Evolutionary conservation across 2,329 filamentous ascomycete genomes (phyloP).

Genomic region (Fusarium odoratissimum): DNA sequence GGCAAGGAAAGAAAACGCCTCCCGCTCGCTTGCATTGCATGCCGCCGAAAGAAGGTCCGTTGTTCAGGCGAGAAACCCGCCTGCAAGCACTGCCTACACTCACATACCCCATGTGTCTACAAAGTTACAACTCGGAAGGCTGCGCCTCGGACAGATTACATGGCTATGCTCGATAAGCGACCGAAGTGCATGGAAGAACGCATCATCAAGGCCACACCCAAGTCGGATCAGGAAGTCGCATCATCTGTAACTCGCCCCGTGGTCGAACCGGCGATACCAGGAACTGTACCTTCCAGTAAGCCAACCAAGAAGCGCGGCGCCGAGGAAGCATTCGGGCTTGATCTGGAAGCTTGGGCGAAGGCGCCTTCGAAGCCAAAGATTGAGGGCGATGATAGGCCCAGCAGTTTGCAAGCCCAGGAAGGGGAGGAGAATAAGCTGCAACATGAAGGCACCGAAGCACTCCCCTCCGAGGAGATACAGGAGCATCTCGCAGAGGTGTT

Average conservation of each 20-base stretch:
- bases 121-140: constrained; percentile 96
- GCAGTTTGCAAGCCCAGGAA: constrained; percentile 69
- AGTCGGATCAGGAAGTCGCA: constrained; percentile 78
- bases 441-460: constrained; percentile 83
- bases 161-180: constrained; percentile 98
- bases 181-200: constrained; percentile 95
- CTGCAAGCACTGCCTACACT: constrained; percentile 94
- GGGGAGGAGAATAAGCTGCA: constrained; percentile 81
- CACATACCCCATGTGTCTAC: constrained; percentile 94
- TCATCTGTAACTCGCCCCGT: constrained; percentile 79
- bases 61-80: constrained; percentile 98
- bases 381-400: constrained; percentile 57
- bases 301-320: constrained; percentile 83
- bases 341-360: constrained; percentile 84
- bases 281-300: constrained; percentile 58
- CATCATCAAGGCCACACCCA: constrained; percentile 94
- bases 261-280: constrained; percentile 80
- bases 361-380: constrained; percentile 63
- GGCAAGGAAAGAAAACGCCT: constrained; percentile 95
- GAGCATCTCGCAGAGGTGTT: constrained; percentile 94
- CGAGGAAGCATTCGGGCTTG: constrained; percentile 86
- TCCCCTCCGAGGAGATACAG: constrained; percentile 88
- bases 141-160: constrained; percentile 96
- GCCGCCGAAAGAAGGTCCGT: constrained; percentile 94
- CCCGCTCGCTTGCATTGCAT: constrained; percentile 94